Evolutionary conservation across 2,329 filamentous ascomycete species (phyloP).

Genomic region (Pseudopyricularia javanii): DNA sequence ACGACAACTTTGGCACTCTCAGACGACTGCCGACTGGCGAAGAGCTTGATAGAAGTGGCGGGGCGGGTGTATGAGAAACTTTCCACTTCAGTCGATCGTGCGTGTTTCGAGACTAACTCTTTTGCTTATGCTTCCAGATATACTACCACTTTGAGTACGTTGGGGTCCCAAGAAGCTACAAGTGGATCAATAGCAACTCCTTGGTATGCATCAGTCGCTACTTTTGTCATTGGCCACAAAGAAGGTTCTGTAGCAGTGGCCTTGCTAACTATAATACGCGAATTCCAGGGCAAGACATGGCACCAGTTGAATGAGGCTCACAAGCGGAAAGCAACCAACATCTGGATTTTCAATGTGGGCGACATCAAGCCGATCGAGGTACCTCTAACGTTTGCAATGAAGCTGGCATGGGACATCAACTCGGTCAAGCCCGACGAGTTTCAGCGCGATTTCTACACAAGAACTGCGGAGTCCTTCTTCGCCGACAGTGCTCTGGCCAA

Average conservation of each 20-base stretch:
- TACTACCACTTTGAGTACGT: constrained; percentile 51
- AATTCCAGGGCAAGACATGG: constrained; percentile 18
- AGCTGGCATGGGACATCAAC: constrained; percentile 50
- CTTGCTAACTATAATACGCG: background rate
- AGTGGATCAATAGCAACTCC: constrained; percentile 48
- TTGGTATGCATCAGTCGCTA: background rate
- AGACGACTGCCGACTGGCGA: constrained; percentile 40
- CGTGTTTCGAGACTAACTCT: background rate
- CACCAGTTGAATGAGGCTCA: constrained; percentile 46
- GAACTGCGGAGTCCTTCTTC: constrained; percentile 35
- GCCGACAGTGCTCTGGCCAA: constrained; percentile 18
- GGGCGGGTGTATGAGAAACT: constrained; percentile 33
- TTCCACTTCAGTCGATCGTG: background rate
- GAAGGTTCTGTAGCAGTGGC: background rate
- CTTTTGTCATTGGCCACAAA: background rate
- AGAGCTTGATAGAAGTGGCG: constrained; percentile 39
- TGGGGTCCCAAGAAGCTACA: constrained; percentile 45
- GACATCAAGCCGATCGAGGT: constrained; percentile 54
- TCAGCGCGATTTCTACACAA: constrained; percentile 7
- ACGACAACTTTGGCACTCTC: constrained; percentile 52
- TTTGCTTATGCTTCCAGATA: constrained; percentile 10
- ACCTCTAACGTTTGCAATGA: constrained; percentile 55
- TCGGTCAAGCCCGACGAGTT: constrained; percentile 24
- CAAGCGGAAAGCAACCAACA: constrained; percentile 32
- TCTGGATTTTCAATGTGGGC: constrained; percentile 58